Base-by-base conservation (phyloP, 208 protist species). In the Acanthamoeba healyi region DNA sequence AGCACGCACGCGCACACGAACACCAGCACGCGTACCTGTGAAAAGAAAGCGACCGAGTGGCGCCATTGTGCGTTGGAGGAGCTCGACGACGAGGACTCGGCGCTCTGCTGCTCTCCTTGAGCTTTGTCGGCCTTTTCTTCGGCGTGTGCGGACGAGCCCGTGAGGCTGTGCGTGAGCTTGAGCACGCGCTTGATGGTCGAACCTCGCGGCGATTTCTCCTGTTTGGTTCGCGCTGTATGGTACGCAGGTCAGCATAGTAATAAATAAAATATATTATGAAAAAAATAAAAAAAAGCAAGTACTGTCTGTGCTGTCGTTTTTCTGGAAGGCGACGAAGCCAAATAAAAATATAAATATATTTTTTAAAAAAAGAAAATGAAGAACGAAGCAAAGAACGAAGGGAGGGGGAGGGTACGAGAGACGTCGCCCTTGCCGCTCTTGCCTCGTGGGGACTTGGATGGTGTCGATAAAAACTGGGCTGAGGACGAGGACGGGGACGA, bases 111-210 rank as follows among this genome's bases (percentile, higher is more conserved):
- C 0, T 34, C 26, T 14, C 24, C 1, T 34, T 32, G 9, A 15
- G 19, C 54, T 61, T 17, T 26, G 1, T 29, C 17, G 32, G 38
- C 38, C 67, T 44, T 77, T 22, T 77, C 67, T 26, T 77, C 67
- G 36, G 15, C 19, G 29, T 77, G 67, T 29, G 29, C 63, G 34
- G 63, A 72, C 38, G 58, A 65, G 5, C 58, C 58, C 4, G 67
- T 77, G 34, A 77, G n/a, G 67, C 67, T 77, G 7, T 77, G 67
- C 67, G 67, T 77, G 14, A 77, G 67, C 67, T 77, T 77, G 5
- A 77, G 67, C 67, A 77, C 67, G n/a, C 67, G 67, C 67, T 77
- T 77, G 67, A 77, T 77, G 15, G 67, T 77, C 15, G 67, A 77
- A 77, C 67, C 67, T 42, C 67, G 67, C 38, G 67, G 67, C 67